Evolutionary conservation across 257 asterid species (phyloP), one percentile per base, ranked within the genome.

Genomic region (Gynochthodes officinalis): DNA sequence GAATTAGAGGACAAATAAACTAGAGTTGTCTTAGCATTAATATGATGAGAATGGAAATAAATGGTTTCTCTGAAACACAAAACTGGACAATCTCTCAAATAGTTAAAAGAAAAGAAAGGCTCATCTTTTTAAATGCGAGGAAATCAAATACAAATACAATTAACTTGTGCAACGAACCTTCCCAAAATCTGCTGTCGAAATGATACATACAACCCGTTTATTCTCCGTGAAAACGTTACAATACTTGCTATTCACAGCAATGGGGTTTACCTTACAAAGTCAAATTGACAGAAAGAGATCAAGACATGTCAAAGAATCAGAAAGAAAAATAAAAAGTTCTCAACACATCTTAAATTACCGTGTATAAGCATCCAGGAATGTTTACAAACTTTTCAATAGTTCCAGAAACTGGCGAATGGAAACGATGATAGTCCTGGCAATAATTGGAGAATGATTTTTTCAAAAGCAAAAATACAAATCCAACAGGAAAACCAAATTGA

Each of bases 201-300:
- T 86, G 76, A 90, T 64, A 80, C 94, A 82, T 27, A 90, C 91
- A 27, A 75, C 93, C 59, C 99, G 94, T 84, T 92, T 95, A 76
- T 95, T 95, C 89, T 92, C 99, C 2, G 98, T 92, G 90, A 92
- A 95, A 75, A 95, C 99, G 32, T 95, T 95, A 76, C 98, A 95
- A 76, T 95, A 95, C 86, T 95, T 90, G 97, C 99, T 95, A 77
- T 95, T 95, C 79, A 95, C 99, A 21, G 99, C 99, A 80, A 95
- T 92, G 70, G 99, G 99, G 75, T 95, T 95, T 65, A 95, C 99
- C 99, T 94, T 71, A n/a, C n/a, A 82, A 84, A 76, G 65, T 30
- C 1, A 19, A 43, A 25, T n/a, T 33, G 25, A 64, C 53, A 57
- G 28, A 23, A 25, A 59, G 62, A 15, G 58, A 57, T 68, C 64